These are phyloP conservation scores for Pythium rishiriense DNA, from an alignment of 352 stramenopile species.

Conservation along the genomic window DNA sequence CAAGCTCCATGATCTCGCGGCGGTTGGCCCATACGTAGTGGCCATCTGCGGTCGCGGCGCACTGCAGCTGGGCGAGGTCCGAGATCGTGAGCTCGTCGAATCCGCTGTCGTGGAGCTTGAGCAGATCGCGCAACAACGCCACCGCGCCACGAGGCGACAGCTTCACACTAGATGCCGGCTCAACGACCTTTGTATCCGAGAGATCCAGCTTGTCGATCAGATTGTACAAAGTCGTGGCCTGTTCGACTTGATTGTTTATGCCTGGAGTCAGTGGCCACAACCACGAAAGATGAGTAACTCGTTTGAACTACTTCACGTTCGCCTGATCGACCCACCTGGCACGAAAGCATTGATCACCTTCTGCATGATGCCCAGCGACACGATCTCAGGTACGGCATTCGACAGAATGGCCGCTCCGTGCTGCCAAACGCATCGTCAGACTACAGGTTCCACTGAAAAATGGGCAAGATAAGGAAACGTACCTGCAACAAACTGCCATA, in stretches of 20 bases:
- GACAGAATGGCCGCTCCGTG: slow-evolving; percentile 11
- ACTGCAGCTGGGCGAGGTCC: slow-evolving; percentile 22
- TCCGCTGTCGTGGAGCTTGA: slow-evolving; percentile 9
- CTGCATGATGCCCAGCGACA: slow-evolving; percentile 20
- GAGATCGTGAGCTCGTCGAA: slow-evolving; percentile 25
- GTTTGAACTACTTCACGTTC: too few relatives aligned
- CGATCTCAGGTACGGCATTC: slow-evolving; percentile 16
- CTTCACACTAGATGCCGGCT: background rate
- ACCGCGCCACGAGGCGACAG: slow-evolving; percentile 7
- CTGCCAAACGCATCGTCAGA: background rate
- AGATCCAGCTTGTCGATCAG: slow-evolving; percentile 20
- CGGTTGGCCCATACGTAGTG: slow-evolving; percentile 22
- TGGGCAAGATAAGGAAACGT: background rate
- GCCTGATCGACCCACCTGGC: slow-evolving; percentile 6
- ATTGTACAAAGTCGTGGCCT: slow-evolving; percentile 13
- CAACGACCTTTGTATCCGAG: background rate
- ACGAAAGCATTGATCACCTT: slow-evolving; percentile 10
- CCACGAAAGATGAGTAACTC: too few relatives aligned
- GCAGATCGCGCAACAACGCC: slow-evolving; percentile 15
- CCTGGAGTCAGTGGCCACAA: background rate
- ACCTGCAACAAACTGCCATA: slow-evolving; percentile 15
- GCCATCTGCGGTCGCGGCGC: slow-evolving; percentile 13
- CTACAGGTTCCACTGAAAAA: background rate
- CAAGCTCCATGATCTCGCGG: slow-evolving; percentile 22
- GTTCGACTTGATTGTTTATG: slow-evolving; percentile 2